A percentile compares a stretch with the other conserved stretches of the same genome.
These are phyloP conservation scores for Ilex aquifolium DNA, from an alignment of 257 asterid genomes.

Conservation along the genomic window DNA sequence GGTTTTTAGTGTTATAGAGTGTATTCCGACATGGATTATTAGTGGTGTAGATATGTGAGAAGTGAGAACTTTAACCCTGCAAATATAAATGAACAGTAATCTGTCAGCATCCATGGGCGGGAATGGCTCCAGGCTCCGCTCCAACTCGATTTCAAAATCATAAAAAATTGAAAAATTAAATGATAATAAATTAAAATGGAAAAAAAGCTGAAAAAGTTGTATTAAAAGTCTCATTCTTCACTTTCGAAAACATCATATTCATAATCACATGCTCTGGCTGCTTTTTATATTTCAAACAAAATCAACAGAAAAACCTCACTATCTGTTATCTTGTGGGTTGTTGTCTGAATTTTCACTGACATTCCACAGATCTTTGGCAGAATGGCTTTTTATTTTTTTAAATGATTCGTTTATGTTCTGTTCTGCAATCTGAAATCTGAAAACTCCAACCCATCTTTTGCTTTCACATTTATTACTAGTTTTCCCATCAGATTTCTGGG, in stretches of 20 bases:
- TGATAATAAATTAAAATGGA: no score
- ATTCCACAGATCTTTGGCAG: constrained; percentile 27
- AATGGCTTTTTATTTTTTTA: constrained; percentile 1
- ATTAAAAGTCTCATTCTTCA: neutral
- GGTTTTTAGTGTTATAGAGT: no score
- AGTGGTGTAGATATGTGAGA: no score
- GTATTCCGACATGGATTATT: no score
- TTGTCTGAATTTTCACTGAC: neutral
- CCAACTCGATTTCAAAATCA: neutral
- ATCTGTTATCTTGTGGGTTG: neutral
- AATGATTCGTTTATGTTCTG: neutral
- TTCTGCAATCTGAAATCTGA: constrained; percentile 9
- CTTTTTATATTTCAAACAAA: no score
- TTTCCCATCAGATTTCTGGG: neutral
- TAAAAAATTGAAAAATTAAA: neutral
- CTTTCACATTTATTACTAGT: neutral
- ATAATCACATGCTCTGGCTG: neutral
- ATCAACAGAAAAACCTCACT: neutral
- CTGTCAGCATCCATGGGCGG: neutral
- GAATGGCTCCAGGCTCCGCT: neutral
- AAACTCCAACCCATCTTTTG: constrained; percentile 12
- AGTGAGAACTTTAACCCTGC: no score
- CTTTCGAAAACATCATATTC: neutral
- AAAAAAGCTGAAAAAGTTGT: neutral
- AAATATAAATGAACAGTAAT: neutral